A percentile compares a stretch with the other conserved stretches of the same genome.
Conservation (phyloP, 345 rosid genomes). For the Linum trigynum region DNA sequence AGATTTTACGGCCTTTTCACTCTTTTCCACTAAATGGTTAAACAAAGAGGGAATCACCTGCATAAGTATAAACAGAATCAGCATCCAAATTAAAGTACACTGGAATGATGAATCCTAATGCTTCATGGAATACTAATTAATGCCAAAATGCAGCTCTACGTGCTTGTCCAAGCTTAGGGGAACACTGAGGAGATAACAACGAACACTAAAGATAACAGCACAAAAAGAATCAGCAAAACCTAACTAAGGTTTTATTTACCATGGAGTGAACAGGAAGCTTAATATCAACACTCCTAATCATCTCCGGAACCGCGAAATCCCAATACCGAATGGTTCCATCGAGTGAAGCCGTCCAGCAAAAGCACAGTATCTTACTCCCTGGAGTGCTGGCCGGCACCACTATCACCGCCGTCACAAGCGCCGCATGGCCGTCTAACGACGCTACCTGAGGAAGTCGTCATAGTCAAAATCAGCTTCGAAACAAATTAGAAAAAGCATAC, state of each 20-base stretch:
- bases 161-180: too few species aligned
- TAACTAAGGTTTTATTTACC: constrained; percentile 24
- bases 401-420: constrained; percentile 57
- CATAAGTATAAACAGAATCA: not conserved
- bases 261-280: constrained; percentile 61
- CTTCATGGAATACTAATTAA: not conserved
- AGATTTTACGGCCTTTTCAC: constrained; percentile 26
- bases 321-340: constrained; percentile 88
- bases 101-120: not conserved
- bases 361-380: constrained; percentile 45
- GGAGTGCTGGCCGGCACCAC: constrained; percentile 59
- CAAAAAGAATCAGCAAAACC: not conserved
- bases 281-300: constrained; percentile 55
- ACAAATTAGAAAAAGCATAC: not conserved
- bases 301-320: constrained; percentile 75
- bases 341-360: constrained; percentile 91
- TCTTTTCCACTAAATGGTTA: constrained; percentile 25
- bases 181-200: too few species aligned
- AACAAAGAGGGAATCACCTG: constrained; percentile 82
- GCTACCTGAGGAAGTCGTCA: constrained; percentile 29
- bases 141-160: not conserved
- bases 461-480: not conserved
- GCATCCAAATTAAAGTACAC: not conserved
- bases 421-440: constrained; percentile 75
- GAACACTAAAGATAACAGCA: too few species aligned